These are phyloP conservation scores for Flaveria bidentis DNA, from an alignment of 129 eudicot genomes.

Conservation along the genomic window DNA sequence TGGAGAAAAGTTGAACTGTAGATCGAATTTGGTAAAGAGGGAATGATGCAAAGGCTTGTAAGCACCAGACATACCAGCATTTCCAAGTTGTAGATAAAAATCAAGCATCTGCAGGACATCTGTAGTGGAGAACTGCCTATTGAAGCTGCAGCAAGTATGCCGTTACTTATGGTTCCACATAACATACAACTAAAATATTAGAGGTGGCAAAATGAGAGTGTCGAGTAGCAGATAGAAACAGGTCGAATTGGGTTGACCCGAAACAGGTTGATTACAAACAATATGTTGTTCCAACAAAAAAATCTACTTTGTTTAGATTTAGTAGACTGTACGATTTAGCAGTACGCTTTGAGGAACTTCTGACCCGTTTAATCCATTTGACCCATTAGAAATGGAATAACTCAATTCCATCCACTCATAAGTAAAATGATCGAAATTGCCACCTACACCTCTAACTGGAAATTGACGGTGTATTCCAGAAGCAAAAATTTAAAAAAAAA, in stretches of 20 bases:
- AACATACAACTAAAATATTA: no score
- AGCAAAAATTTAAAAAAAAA: neutral
- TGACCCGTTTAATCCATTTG: neutral
- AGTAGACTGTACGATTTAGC: neutral
- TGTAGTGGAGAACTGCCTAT: no score
- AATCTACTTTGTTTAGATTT: neutral
- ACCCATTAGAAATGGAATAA: neutral
- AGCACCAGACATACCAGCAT: no score
- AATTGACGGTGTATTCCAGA: constrained; percentile 81
- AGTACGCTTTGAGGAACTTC: neutral
- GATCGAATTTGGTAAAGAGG: no score
- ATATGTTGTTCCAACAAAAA: neutral
- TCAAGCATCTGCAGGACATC: no score
- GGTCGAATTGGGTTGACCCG: no score
- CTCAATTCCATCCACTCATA: neutral
- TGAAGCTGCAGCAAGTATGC: no score
- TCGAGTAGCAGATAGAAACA: no score
- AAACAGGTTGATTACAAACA: neutral
- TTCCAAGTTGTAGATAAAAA: no score
- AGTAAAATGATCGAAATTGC: neutral
- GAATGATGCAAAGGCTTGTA: no score
- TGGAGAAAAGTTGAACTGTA: no score
- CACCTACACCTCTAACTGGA: neutral
- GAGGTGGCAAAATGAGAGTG: neutral
- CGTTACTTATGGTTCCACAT: no score